These are phyloP conservation scores for Hymenoscyphus infarciens DNA, from an alignment of 2,329 filamentous ascomycete genomes.

Conservation along the genomic window DNA sequence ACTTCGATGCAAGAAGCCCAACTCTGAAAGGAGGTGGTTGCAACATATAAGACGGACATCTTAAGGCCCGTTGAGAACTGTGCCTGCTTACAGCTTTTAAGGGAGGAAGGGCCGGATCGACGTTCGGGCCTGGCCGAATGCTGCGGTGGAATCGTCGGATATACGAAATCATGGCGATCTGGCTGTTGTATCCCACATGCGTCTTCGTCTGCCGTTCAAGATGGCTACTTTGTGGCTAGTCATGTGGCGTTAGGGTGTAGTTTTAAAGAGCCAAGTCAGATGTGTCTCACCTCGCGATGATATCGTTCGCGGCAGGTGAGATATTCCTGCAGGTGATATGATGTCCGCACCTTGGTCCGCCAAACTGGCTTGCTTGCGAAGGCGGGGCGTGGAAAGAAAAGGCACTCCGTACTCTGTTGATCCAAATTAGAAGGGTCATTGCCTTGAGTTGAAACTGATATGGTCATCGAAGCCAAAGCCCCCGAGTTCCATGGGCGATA, in stretches of 20 bases:
- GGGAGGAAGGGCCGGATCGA: background rate
- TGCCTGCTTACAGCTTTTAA: background rate
- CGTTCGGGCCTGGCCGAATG: background rate
- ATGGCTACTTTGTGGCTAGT: background rate
- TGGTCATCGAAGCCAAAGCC: background rate
- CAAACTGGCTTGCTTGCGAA: background rate
- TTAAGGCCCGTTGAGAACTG: background rate
- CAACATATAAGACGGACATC: background rate
- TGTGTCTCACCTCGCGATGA: background rate
- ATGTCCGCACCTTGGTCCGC: background rate
- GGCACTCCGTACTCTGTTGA: background rate
- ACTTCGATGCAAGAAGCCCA: background rate
- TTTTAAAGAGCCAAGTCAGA: background rate
- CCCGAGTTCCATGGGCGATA: background rate
- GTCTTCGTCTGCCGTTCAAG: background rate
- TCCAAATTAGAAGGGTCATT: background rate
- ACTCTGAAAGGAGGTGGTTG: background rate
- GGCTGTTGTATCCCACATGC: background rate
- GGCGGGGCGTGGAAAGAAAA: background rate
- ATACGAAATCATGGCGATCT: background rate
- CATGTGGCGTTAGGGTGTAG: background rate
- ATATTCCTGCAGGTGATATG: background rate
- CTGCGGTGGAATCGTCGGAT: background rate
- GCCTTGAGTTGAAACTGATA: background rate
- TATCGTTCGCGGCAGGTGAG: background rate